phyloP scores from a whole-genome alignment of 2,329 filamentous ascomycete genomes.

The Hypoxylon sp. region DNA sequence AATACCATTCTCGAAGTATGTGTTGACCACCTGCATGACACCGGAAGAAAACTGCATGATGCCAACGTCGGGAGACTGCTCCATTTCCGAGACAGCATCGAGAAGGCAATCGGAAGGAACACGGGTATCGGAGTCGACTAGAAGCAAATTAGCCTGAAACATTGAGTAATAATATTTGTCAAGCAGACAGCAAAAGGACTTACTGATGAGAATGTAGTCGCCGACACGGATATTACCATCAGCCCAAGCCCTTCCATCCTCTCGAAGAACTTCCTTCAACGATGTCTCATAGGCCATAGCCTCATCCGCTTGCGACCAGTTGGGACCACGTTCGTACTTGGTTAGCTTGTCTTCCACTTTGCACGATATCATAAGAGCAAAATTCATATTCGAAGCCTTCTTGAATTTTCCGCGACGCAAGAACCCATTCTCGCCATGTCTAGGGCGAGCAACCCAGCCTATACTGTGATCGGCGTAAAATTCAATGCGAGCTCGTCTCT shows the following conservation, averaged over 20 bases:
- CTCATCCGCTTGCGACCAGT: conserved; percentile 59
- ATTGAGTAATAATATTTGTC: too few species aligned
- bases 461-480: conserved; percentile 77
- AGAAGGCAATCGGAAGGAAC: conserved; percentile 75
- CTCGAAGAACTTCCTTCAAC: conserved; percentile 63
- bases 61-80: conserved; percentile 74
- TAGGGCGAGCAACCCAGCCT: conserved; percentile 75
- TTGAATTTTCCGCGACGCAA: conserved; percentile 72
- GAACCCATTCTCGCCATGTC: conserved; percentile 73
- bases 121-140: conserved; percentile 75
- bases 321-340: conserved; percentile 57
- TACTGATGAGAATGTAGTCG: conserved; percentile 71
- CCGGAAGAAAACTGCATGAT: conserved; percentile 79
- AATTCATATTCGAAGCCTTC: conserved; percentile 83
- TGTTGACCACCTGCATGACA: conserved; percentile 80
- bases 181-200: conserved; percentile 20
- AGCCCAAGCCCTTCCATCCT: conserved; percentile 67
- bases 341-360: conserved; percentile 71
- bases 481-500: conserved; percentile 71
- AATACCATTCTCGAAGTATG: conserved; percentile 77
- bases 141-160: background rate
- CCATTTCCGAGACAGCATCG: conserved; percentile 78
- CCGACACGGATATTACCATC: conserved; percentile 71
- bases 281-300: conserved; percentile 62
- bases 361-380: conserved; percentile 70